Evolutionary conservation across 306 rosid genomes (phyloP), one percentile per base, ranked within the genome.

Genomic region (Styphnolobium japonicum): DNA sequence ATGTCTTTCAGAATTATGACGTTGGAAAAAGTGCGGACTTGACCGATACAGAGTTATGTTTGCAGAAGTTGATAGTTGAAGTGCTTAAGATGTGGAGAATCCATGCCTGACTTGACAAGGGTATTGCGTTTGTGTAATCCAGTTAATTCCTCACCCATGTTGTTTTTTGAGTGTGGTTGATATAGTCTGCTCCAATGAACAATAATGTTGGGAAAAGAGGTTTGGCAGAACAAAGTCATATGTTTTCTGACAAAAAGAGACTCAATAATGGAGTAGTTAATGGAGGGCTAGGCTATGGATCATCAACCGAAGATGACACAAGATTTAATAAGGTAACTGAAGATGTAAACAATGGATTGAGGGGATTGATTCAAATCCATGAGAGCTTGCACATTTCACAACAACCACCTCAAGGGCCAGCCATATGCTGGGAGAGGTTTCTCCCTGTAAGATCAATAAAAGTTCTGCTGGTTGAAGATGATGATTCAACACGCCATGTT

Each of bases 391-490:
- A 78, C 71, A 22, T 75, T 45, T 82, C 80, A 29, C 89, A 81
- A 58, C 89, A 78, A 49, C 86, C 76, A 61, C 81, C 87, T 31
- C 87, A 73, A 74, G 85, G 84, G 31, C 56, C 87, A 23, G 64
- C 39, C 19, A 6, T 83, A 55, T 55, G 71, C 73, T 89, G 93
- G 93, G 91, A 87, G 19, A 80, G 85, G 77, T 85, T 87, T 82
- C 93, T 89, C 15, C 93, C 91, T 19, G 55, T 81, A 25, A 84
- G 87, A 82, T 85, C 91, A 34, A 77, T 89, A 82, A 89, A 87
- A 72, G 91, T 89, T 76, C 75, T 89, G 81, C 84, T 89, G 19
- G 93, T 87, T 72, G 93, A 89, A 66, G 84, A 87, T 67, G 93
- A 89, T 73, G 93, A 87, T 60, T 87, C 91, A 12, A 89, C 91